Evolutionary conservation across 169 alveolate genomes (phyloP).

Genomic region (Plasmodium berghei): DNA sequence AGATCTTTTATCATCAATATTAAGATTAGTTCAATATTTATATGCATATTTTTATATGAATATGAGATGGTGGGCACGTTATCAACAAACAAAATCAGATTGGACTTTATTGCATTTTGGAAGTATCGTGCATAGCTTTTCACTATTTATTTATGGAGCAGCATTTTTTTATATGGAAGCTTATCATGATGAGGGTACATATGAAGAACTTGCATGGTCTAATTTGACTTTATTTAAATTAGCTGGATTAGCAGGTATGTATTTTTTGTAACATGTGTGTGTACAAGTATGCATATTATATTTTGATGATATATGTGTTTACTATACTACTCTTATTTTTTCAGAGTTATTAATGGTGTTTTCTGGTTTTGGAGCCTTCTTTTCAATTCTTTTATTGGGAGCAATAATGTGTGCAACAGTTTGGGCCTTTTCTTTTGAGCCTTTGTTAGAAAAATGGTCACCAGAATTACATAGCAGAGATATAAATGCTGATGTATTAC

Average conservation of each 20-base stretch:
- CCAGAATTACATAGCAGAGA: constrained; percentile 90
- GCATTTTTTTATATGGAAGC: constrained; percentile 90
- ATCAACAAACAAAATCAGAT: constrained; percentile 90
- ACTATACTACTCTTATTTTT: background rate
- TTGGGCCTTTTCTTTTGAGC: constrained; percentile 91
- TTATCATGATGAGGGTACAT: constrained; percentile 91
- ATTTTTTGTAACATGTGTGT: background rate
- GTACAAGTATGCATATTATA: background rate
- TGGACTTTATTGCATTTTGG: constrained; percentile 90
- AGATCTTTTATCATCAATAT: constrained; percentile 85
- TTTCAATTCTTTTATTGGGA: constrained; percentile 84
- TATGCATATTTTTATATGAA: constrained; percentile 89
- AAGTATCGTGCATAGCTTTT: constrained; percentile 86
- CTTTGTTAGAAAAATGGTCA: constrained; percentile 88
- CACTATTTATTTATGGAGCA: constrained; percentile 89
- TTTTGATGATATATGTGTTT: background rate
- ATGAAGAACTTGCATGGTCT: constrained; percentile 90
- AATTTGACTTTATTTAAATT: constrained; percentile 85
- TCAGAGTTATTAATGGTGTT: constrained; percentile 88
- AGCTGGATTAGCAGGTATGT: constrained; percentile 87
- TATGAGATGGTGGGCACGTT: constrained; percentile 91
- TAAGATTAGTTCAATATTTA: constrained; percentile 86
- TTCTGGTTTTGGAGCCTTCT: constrained; percentile 90
- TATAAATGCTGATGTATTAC: constrained; percentile 87
- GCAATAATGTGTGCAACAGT: constrained; percentile 88